phyloP scores from a whole-genome alignment of 768 basidiomycete genomes.

The Sutorius australiensis region DNA sequence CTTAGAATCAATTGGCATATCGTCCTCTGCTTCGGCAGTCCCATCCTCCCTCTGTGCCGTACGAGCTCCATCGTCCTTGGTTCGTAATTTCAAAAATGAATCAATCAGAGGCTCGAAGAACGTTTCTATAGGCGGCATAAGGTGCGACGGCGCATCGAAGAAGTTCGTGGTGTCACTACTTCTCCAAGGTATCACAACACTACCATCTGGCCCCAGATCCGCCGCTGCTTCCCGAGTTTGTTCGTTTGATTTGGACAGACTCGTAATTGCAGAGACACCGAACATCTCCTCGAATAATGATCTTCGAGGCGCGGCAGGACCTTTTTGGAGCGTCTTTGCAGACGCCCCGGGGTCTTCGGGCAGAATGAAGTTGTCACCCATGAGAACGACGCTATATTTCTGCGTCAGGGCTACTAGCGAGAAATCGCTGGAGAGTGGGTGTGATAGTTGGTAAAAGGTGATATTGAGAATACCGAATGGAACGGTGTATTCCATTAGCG shows the following conservation, averaged over 20 bases:
- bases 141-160: constrained; percentile 70
- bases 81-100: constrained; percentile 39
- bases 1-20: constrained; percentile 42
- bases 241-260: constrained; percentile 24
- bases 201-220: constrained; percentile 13
- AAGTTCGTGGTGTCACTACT: constrained; percentile 43
- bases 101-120: constrained; percentile 66
- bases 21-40: constrained; percentile 37
- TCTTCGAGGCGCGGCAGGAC: constrained; percentile 34
- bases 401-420: constrained; percentile 69
- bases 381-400: constrained; percentile 58
- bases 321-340: constrained; percentile 36
- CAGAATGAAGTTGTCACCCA: constrained; percentile 55
- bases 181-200: constrained; percentile 31
- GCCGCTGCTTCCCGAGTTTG: constrained; percentile 11
- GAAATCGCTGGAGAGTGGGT: constrained; percentile 37
- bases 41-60: constrained; percentile 17
- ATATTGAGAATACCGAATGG: constrained; percentile 64
- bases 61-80: constrained; percentile 17
- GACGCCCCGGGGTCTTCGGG: constrained; percentile 42
- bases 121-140: constrained; percentile 67
- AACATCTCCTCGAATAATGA: constrained; percentile 92
- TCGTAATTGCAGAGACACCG: constrained; percentile 65
- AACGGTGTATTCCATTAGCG: constrained; percentile 41
- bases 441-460: constrained; percentile 34